Evolutionary conservation across 495 filamentous ascomycete species (phyloP), one percentile per base, ranked within the genome.

Genomic region (Thozetella sp.): DNA sequence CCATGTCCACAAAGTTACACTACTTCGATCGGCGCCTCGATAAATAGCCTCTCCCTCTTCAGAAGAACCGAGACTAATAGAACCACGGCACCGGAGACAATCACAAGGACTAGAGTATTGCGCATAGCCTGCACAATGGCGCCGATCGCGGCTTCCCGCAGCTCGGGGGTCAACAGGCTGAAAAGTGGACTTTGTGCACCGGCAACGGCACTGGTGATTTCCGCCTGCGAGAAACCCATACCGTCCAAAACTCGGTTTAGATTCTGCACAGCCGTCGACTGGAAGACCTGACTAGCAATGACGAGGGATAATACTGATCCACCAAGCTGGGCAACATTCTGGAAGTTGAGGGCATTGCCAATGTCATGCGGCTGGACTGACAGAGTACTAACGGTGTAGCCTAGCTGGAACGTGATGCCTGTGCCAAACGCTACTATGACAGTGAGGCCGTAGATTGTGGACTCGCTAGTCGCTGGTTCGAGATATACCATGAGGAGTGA

Each of bases 251-350:
- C 58, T 0, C 19, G 53, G 0, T 53, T 17, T 22, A 80, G 68
- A n/a, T 67, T 65, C 3, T 63, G 66, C 26, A 68, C 40, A 2
- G 67, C 65, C 23, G 66, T 63, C 54, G 83, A 84, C 43, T 85
- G 66, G 67, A 85, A 87, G 4, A 87, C 72, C 1, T 75, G 66
- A 13, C 83, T 82, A 3, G 83, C 81, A 23, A 88, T 83, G 0
- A 79, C 78, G 4, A 88, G 73, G 0, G 80, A 66, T 43, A 88
- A 73, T 1, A 80, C 78, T 3, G 78, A 69, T 25, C 82, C 83
- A 0, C 68, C 60, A 9, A 85, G 69, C 64, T 88, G 86, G 0
- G 77, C 79, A 23, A 76, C 63, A 2, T 75, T 78, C 57, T 86
- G 83, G 62, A 84, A 80, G 9, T 76, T 79, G 6, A 85, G 69